Evolutionary conservation across 441 rosid genomes (phyloP), one percentile per base, ranked within the genome.

Genomic region (Bruguiera hainesii): DNA sequence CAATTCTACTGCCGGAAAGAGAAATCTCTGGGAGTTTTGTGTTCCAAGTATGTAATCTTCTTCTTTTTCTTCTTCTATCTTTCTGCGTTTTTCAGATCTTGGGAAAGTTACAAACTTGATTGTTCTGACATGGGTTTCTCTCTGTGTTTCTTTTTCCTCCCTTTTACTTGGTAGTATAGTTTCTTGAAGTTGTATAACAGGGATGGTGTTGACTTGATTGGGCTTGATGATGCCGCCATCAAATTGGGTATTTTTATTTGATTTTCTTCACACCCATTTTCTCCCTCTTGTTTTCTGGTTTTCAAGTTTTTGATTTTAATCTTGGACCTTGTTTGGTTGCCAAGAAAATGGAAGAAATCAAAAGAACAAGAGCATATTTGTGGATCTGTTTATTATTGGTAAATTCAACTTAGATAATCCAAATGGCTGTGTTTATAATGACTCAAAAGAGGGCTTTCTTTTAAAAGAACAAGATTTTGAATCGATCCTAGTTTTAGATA

Each of bases 1-100:
- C 79, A 62, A 68, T 63, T 83, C 10, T 91, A 91, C 46, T 82
- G 93, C 76, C 84, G 96, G 42, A 93, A 93, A 71, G 89, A 89
- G 77, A 93, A 93, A 73, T 90, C 98, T 52, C 86, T 93, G 1
- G 97, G 96, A 25, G 90, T 93, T 64, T 80, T 93, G 5, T 93
- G 97, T 71, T 78, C 95, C 63, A 93, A 90, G 98, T 90, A 72
- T 26, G 3, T 66, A 5, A 58, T 3, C 55, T 2, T 21, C 11
- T 62, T 8, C 39, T 6, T 23, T 0, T 37, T 3, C 35, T n/a
- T 30, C 3, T 52, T 21, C 7, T 56, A 28, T 61, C 11, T 2
- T 60, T 19, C 26, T 16, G 25, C 42, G 58, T 59, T 42, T 52
- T 59, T n/a, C 49, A 21, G 6, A 20, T 61, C 13, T 68, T 50